These are phyloP conservation scores for Lichina pygmaea DNA, from an alignment of 495 filamentous ascomycete genomes.

Conservation along the genomic window DNA sequence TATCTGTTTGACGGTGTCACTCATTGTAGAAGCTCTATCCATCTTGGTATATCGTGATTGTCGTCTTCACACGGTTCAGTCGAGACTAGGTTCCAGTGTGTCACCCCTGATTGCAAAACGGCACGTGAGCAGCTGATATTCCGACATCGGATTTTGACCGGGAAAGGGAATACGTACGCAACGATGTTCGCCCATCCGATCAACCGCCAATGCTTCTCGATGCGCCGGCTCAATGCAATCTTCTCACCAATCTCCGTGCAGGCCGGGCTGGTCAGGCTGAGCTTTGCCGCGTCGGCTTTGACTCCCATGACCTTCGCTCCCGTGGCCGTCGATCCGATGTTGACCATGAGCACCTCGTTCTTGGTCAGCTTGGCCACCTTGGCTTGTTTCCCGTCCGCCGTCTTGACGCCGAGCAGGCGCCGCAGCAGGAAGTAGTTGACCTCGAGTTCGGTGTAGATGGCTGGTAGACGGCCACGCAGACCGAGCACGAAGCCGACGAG, in stretches of 20 bases:
- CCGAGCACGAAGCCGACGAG: constrained; percentile 94
- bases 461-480: constrained; percentile 67
- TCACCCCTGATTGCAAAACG: constrained; percentile 15
- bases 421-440: constrained; percentile 97
- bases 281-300: constrained; percentile 88
- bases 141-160: background rate
- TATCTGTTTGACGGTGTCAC: no score
- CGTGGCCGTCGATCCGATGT: constrained; percentile 91
- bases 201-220: constrained; percentile 97
- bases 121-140: background rate
- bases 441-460: constrained; percentile 91
- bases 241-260: constrained; percentile 93
- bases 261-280: constrained; percentile 64
- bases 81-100: constrained; percentile 23
- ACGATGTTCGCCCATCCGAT: constrained; percentile 94
- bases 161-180: constrained; percentile 21
- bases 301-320: constrained; percentile 81
- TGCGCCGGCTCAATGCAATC: constrained; percentile 83
- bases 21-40: no score
- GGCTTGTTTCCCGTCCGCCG: constrained; percentile 92
- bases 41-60: no score
- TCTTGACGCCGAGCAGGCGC: constrained; percentile 83
- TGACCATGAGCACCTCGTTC: constrained; percentile 98
- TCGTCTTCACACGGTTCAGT: constrained; percentile 7
- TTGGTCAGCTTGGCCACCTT: constrained; percentile 95